Percentiles rank a stretch among this genome's conserved stretches.
phyloP scores from a whole-genome alignment of 495 filamentous ascomycete genomes.

The Trichoderma virens region DNA sequence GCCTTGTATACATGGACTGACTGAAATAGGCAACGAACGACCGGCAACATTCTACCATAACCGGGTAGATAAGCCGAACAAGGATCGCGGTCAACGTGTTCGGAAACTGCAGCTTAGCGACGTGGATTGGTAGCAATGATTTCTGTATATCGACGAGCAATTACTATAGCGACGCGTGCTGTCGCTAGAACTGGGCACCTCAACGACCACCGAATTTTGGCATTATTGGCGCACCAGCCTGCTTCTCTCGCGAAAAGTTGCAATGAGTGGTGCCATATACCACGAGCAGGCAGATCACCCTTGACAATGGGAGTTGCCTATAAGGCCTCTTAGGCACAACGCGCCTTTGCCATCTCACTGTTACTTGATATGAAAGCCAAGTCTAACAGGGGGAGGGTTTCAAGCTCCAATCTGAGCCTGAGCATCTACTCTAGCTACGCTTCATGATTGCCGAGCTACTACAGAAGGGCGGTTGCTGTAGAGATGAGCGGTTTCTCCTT shows the following conservation, averaged over 20 bases:
- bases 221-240: neutral
- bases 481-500: no score
- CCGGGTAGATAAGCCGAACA: constrained; percentile 59
- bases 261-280: neutral
- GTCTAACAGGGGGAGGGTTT: no score
- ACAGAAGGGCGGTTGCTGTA: no score
- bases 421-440: no score
- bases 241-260: no score
- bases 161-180: neutral
- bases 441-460: no score
- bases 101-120: constrained; percentile 92
- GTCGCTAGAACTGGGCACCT: neutral
- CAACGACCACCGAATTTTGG: neutral
- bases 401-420: no score
- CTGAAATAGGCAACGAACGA: constrained; percentile 40
- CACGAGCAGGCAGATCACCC: no score
- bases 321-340: no score
- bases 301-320: no score
- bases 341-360: no score
- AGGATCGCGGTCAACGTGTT: constrained; percentile 70
- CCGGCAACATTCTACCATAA: constrained; percentile 35
- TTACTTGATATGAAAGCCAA: no score
- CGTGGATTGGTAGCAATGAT: constrained; percentile 77
- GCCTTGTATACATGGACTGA: neutral
- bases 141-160: neutral